These are phyloP conservation scores for Boletus bicolor DNA, from an alignment of 768 basidiomycete species.

Conservation along the genomic window DNA sequence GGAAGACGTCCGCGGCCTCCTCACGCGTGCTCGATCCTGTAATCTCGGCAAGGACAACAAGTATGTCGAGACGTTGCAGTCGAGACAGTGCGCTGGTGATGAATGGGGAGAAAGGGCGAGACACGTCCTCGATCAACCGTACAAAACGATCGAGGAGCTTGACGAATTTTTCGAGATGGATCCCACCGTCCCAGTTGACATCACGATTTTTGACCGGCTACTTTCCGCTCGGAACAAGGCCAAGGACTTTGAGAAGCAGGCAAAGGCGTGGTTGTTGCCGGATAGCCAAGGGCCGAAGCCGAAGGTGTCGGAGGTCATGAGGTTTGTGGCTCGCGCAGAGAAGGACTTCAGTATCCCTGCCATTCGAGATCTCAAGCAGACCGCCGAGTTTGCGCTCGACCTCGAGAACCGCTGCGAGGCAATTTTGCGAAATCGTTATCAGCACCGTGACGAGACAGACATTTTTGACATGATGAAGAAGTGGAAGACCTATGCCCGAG, in stretches of 20 bases:
- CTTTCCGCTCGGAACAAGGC: constrained; percentile 64
- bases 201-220: constrained; percentile 61
- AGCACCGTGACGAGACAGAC: constrained; percentile 53
- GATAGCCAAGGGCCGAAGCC: constrained; percentile 56
- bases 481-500: constrained; percentile 70
- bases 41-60: constrained; percentile 63
- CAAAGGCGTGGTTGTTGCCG: constrained; percentile 63
- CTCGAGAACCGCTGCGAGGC: constrained; percentile 74
- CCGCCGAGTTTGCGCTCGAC: constrained; percentile 73
- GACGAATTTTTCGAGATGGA: constrained; percentile 69
- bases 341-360: constrained; percentile 73
- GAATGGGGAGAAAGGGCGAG: constrained; percentile 77
- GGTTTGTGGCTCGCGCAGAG: constrained; percentile 66
- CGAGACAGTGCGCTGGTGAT: constrained; percentile 62
- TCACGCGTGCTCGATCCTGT: constrained; percentile 68
- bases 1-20: constrained; percentile 71
- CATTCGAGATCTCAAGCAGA: constrained; percentile 62
- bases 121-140: constrained; percentile 59
- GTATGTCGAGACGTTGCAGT: constrained; percentile 59
- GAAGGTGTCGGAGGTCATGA: constrained; percentile 63
- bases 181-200: constrained; percentile 65
- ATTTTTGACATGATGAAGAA: constrained; percentile 69
- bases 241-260: constrained; percentile 77
- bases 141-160: constrained; percentile 74
- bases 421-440: constrained; percentile 63